Conservation (phyloP, 2,329 filamentous ascomycete genomes). For the Xylaria multiplex region DNA sequence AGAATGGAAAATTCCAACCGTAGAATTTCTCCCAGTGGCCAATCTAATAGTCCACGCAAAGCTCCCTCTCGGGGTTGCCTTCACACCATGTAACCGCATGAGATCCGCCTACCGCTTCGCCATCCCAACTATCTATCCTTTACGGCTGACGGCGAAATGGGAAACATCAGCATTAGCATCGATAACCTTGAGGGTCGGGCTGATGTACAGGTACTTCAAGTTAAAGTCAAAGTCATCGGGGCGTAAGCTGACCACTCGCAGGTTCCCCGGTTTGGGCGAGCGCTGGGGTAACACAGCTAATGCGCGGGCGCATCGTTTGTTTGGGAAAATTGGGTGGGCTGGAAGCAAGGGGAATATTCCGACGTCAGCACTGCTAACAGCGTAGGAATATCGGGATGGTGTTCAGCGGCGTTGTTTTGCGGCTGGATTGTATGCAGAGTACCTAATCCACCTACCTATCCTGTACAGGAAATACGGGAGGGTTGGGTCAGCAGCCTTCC, state of each 20-base stretch:
- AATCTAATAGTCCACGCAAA: conserved; percentile 1
- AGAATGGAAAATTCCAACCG: conserved; percentile 6
- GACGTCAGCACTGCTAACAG: conserved; percentile 27
- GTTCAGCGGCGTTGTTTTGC: conserved; percentile 8
- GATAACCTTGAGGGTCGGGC: conserved; percentile 8
- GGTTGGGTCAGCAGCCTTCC: conserved; percentile 3
- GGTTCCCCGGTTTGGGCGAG: conserved; percentile 26
- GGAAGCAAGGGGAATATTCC: conserved; percentile 21
- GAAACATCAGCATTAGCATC: conserved; percentile 22
- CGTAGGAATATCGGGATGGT: conserved; percentile 14
- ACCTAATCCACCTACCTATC: conserved; percentile 27
- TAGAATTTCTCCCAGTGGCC: neutral
- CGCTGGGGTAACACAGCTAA: conserved; percentile 15
- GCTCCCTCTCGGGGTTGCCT: conserved; percentile 30
- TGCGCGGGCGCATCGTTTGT: conserved; percentile 28
- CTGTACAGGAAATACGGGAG: neutral
- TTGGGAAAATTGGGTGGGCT: conserved; percentile 21
- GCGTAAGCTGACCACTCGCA: conserved; percentile 37
- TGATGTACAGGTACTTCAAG: conserved; percentile 27
- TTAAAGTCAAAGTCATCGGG: neutral
- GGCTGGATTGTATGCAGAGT: conserved; percentile 26
- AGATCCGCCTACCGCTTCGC: conserved; percentile 12
- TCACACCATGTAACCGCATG: conserved; percentile 22
- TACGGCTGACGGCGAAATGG: conserved; percentile 19
- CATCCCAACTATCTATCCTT: conserved; percentile 12